Evolutionary conservation across 1,284 basidiomycete species (phyloP).

Genomic region (Heliocybe sulcata): DNA sequence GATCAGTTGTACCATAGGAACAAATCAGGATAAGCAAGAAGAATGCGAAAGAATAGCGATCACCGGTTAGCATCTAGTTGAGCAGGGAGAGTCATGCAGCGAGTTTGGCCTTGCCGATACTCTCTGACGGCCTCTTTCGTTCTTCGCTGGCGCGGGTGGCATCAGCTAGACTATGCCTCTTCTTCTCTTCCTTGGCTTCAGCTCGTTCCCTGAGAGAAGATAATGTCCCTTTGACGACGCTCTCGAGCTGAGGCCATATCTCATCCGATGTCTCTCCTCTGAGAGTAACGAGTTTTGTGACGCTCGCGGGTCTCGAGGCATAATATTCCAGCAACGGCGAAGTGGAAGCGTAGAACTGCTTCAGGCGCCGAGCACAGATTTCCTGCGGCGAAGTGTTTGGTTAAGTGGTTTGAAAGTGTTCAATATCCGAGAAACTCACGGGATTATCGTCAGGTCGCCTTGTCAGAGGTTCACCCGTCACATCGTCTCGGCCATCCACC

Average conservation of each 20-base stretch:
- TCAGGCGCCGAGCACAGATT: conserved; percentile 75
- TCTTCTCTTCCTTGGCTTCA: conserved; percentile 31
- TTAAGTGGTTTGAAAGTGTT: conserved; percentile 2
- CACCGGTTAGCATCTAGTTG: not conserved
- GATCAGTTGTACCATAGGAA: not conserved
- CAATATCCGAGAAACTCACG: conserved; percentile 34
- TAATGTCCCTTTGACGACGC: conserved; percentile 47
- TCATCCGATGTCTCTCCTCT: conserved; percentile 84
- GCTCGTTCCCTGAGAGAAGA: conserved; percentile 48
- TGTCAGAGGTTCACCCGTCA: conserved; percentile 85
- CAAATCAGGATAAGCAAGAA: not conserved
- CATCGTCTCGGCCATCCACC: conserved; percentile 82
- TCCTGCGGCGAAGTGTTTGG: conserved; percentile 42
- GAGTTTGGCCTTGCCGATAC: not conserved
- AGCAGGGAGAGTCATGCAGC: not conserved
- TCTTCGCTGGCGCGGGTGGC: conserved; percentile 23
- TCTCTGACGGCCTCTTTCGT: not conserved
- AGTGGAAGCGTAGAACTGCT: conserved; percentile 83
- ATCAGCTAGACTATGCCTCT: conserved; percentile 44
- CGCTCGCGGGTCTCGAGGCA: conserved; percentile 23
- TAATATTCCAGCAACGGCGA: conserved; percentile 85
- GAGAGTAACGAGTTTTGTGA: conserved; percentile 61
- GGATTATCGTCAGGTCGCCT: conserved; percentile 93
- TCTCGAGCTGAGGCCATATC: conserved; percentile 83
- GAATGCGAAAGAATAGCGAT: not conserved